phyloP scores from a whole-genome alignment of 1,139 yeast genomes.

The Pneumocystis sp. region DNA sequence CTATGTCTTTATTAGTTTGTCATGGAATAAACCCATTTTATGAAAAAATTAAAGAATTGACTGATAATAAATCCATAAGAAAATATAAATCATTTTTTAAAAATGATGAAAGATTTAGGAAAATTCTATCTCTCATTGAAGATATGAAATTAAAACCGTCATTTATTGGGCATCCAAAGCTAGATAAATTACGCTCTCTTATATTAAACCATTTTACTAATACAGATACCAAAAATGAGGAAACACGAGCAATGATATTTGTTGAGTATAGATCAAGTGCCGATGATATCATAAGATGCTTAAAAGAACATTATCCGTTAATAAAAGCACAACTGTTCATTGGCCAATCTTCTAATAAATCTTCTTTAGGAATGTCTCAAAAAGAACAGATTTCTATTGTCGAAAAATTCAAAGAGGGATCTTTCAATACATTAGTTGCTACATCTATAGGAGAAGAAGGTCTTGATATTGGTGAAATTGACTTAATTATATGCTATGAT shows the following conservation, averaged over 20 bases:
- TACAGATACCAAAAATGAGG: conserved; percentile 17
- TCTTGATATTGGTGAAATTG: conserved; percentile 94
- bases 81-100: conserved; percentile 48
- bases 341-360: conserved; percentile 44
- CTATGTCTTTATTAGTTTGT: conserved; percentile 37
- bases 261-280: conserved; percentile 86
- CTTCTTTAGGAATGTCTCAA: conserved; percentile 29
- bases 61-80: conserved; percentile 36
- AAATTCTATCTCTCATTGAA: conserved; percentile 35
- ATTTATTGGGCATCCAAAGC: conserved; percentile 61
- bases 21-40: conserved; percentile 76
- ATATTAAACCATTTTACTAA: conserved; percentile 13
- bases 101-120: conserved; percentile 34
- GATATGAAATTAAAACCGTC: conserved; percentile 28
- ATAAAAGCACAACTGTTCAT: conserved; percentile 75
- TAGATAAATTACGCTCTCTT: conserved; percentile 21
- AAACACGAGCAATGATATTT: conserved; percentile 69
- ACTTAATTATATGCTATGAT: conserved; percentile 79
- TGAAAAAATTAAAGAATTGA: conserved; percentile 18
- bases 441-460: conserved; percentile 99
- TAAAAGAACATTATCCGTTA: conserved; percentile 33
- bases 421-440: conserved; percentile 69
- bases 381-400: conserved; percentile 43
- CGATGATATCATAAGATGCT: conserved; percentile 57
- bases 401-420: conserved; percentile 54